These are phyloP conservation scores for Spinellus fusiger DNA, from an alignment of 192 early-diverging fungal species.

Conservation along the genomic window DNA sequence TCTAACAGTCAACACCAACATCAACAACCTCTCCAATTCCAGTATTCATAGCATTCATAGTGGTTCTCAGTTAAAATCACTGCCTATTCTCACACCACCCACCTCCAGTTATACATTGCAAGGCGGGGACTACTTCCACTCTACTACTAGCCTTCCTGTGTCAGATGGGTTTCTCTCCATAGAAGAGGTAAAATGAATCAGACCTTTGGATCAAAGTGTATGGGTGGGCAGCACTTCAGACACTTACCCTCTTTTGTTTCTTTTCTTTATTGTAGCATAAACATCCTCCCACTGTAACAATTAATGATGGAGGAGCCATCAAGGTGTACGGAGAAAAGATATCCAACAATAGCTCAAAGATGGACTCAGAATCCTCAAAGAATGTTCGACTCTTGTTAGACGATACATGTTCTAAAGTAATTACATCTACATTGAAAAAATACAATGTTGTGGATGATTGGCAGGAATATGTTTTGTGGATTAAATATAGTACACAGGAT, in stretches of 20 bases:
- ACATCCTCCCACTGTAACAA: constrained; percentile 27
- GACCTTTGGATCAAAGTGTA: not conserved
- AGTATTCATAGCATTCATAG: not conserved
- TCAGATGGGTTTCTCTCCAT: not conserved
- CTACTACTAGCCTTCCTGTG: not conserved
- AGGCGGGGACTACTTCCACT: not conserved
- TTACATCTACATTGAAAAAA: constrained; percentile 81
- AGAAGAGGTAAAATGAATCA: not conserved
- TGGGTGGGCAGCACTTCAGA: no score
- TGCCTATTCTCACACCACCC: constrained; percentile 11
- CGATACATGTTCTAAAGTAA: constrained; percentile 81
- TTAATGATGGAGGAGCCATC: constrained; percentile 59
- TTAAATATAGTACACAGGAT: constrained; percentile 57
- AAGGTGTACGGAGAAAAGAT: constrained; percentile 80
- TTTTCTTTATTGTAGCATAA: constrained; percentile 2
- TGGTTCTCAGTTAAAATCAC: not conserved
- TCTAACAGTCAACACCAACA: not conserved
- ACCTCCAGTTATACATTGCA: not conserved
- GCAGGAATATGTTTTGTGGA: constrained; percentile 79
- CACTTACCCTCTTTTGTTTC: not conserved
- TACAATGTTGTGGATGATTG: constrained; percentile 87
- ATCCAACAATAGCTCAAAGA: constrained; percentile 30
- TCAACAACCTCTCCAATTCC: no score
- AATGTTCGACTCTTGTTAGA: constrained; percentile 76
- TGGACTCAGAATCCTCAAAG: constrained; percentile 70